Evolutionary conservation across 148 eudicot species (phyloP).

Genomic region (Chenopodium berlandieri): DNA sequence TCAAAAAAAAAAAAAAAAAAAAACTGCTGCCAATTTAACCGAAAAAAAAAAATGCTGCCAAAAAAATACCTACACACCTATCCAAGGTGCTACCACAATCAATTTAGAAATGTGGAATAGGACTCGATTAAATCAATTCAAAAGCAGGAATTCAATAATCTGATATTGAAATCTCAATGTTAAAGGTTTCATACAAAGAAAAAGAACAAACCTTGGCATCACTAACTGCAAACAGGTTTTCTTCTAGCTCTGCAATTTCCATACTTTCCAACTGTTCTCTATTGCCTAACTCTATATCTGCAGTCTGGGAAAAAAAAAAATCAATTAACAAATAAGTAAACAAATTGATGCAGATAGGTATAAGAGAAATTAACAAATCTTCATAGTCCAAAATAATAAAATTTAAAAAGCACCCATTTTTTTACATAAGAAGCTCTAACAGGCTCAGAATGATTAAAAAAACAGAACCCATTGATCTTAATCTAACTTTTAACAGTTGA

Average conservation of each 20-base stretch:
- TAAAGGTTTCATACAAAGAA: not conserved
- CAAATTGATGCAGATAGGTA: not conserved
- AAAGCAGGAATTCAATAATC: not conserved
- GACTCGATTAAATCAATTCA: not conserved
- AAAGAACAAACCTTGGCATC: conserved; percentile 71
- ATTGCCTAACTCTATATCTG: conserved; percentile 28
- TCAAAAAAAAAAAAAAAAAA: not conserved
- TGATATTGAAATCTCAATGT: conserved; percentile 5
- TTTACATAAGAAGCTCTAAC: not conserved
- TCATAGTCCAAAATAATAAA: not conserved
- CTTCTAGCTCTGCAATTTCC: conserved; percentile 77
- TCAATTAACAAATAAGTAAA: not conserved
- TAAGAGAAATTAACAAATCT: not conserved
- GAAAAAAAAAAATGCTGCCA: too few relatives aligned
- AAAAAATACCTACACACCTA: not conserved
- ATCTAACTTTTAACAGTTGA: conserved; percentile 1
- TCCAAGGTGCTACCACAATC: not conserved
- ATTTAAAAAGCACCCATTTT: not conserved
- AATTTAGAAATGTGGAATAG: not conserved
- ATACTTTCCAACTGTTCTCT: conserved; percentile 29
- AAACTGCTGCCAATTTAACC: too few relatives aligned
- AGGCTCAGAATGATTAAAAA: conserved; percentile 8
- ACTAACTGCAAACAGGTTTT: conserved; percentile 60
- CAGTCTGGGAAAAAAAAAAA: conserved; percentile 19
- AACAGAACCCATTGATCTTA: not conserved